These are phyloP conservation scores for Nannizziopsis barbatae DNA, from an alignment of 2,329 filamentous ascomycete species.

Conservation along the genomic window DNA sequence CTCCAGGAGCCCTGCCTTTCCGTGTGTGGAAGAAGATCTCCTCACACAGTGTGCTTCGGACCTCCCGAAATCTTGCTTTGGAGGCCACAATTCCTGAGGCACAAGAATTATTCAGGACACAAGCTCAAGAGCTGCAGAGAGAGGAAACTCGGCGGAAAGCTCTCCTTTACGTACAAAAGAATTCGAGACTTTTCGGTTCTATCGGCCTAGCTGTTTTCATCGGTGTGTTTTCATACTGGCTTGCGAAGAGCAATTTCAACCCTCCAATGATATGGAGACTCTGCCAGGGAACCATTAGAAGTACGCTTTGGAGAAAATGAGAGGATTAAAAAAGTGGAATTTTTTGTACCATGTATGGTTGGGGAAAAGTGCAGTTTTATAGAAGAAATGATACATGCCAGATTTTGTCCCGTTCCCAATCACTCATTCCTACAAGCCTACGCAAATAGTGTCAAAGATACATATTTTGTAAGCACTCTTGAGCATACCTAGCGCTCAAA, in stretches of 20 bases:
- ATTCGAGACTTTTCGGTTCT: slow-evolving; percentile 53
- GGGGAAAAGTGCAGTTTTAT: too few relatives aligned
- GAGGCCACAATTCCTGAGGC: slow-evolving; percentile 56
- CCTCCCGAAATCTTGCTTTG: slow-evolving; percentile 48
- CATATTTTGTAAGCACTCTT: too few relatives aligned
- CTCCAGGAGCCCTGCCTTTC: slow-evolving; percentile 57
- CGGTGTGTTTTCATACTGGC: slow-evolving; percentile 56
- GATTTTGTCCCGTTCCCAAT: too few relatives aligned
- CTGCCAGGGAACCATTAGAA: neutral
- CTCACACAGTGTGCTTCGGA: slow-evolving; percentile 70
- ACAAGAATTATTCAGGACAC: slow-evolving; percentile 54
- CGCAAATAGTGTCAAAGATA: too few relatives aligned
- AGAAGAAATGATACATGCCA: too few relatives aligned
- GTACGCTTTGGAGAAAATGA: neutral
- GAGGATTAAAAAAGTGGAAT: neutral
- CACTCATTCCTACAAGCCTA: too few relatives aligned
- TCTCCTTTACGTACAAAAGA: slow-evolving; percentile 46
- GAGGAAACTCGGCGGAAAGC: slow-evolving; percentile 48
- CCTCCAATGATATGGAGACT: neutral
- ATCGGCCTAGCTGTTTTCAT: slow-evolving; percentile 56
- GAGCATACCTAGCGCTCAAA: too few relatives aligned
- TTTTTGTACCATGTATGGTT: too few relatives aligned
- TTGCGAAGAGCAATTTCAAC: slow-evolving; percentile 38
- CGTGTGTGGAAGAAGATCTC: slow-evolving; percentile 63
- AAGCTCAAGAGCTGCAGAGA: slow-evolving; percentile 60